Evolutionary conservation across 2,329 filamentous ascomycete genomes (phyloP), one percentile per base, ranked within the genome.

Genomic region (Sclerotinia minor): DNA sequence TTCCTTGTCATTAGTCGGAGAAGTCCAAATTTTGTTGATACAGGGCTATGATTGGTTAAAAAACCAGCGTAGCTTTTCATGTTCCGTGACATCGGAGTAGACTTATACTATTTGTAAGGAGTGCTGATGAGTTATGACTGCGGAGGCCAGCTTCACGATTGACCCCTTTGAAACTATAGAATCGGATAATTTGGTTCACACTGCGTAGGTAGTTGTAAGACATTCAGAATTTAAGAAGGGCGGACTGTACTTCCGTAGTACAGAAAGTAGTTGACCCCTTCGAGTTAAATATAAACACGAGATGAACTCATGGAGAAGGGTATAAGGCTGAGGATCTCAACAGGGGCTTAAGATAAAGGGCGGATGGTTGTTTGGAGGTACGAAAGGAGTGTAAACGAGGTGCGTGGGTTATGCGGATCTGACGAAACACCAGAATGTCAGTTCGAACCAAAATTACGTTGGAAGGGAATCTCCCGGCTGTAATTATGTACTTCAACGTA

Each of bases 281-380:
- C 35, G 47, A 44, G 45, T 64, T 32, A 21, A 32, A 44, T 35
- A 64, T 38, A n/a, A 38, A 44, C 60, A 64, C 49, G 61, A 64
- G 61, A 64, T 54, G 61, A 64, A 64, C 61, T 44, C 49, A 54
- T 55, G 61, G 49, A 64, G 44, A 44, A 55, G 35, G 45, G n/a
- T 38, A 38, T 38, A 38, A 55, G 61, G 61, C 61, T 64, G 61
- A 64, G 47, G 24, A 55, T 54, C 61, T 44, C 9, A 44, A 13
- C 35, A 41, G 49, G 49, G 49, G 32, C 35, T 44, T n/a, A n/a
- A 44, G 29, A 17, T 41, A 29, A 64, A 17, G 50, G 38, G 49
- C 44, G 61, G 50, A 19, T 55, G 35, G 26, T 21, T 13, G 47
- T n/a, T 52, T 29, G 17, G 49, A 24, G 24, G 24, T 44, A 54